A percentile compares a stretch with the other conserved stretches of the same genome.
Evolutionary conservation across 345 rosid species (phyloP).

Genomic region (Brassica nigra): DNA sequence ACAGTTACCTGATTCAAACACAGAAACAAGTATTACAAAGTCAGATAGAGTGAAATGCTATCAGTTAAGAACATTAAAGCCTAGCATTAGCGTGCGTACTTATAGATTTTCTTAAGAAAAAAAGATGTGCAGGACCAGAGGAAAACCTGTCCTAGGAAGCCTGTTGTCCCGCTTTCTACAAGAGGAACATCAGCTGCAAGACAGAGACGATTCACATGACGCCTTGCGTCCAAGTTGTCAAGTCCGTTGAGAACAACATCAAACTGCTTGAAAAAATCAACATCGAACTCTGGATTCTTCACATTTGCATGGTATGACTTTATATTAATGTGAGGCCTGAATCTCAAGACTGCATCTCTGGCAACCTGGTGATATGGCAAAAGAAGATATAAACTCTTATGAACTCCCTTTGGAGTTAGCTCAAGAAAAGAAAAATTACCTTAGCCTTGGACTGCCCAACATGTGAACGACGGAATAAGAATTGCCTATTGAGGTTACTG

Average conservation of each 20-base stretch:
- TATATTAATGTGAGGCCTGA: slow-evolving; percentile 83
- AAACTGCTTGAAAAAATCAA: slow-evolving; percentile 92
- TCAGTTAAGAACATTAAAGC: not conserved
- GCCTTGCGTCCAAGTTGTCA: slow-evolving; percentile 95
- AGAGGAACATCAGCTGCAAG: slow-evolving; percentile 94
- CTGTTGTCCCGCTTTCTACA: slow-evolving; percentile 99
- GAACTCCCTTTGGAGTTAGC: slow-evolving; percentile 2
- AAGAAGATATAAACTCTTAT: not conserved
- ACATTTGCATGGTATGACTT: slow-evolving; percentile 90
- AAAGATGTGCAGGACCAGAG: slow-evolving; percentile 6
- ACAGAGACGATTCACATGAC: slow-evolving; percentile 98
- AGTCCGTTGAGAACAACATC: slow-evolving; percentile 93
- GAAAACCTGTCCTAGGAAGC: slow-evolving; percentile 96
- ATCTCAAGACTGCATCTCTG: slow-evolving; percentile 90
- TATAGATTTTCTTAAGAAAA: not conserved
- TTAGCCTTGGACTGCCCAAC: slow-evolving; percentile 98
- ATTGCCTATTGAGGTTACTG: slow-evolving; percentile 96
- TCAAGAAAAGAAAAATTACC: slow-evolving; percentile 42
- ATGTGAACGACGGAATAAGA: slow-evolving; percentile 87
- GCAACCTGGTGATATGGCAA: slow-evolving; percentile 69
- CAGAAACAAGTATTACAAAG: slow-evolving; percentile 7
- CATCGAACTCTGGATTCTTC: slow-evolving; percentile 76
- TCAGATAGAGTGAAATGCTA: slow-evolving; percentile 15
- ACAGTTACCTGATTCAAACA: slow-evolving; percentile 71
- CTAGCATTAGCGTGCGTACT: not conserved